Evolutionary conservation across 192 early-diverging fungal species (phyloP), one percentile per base, ranked within the genome.

Genomic region (Mortierella hygrophila): DNA sequence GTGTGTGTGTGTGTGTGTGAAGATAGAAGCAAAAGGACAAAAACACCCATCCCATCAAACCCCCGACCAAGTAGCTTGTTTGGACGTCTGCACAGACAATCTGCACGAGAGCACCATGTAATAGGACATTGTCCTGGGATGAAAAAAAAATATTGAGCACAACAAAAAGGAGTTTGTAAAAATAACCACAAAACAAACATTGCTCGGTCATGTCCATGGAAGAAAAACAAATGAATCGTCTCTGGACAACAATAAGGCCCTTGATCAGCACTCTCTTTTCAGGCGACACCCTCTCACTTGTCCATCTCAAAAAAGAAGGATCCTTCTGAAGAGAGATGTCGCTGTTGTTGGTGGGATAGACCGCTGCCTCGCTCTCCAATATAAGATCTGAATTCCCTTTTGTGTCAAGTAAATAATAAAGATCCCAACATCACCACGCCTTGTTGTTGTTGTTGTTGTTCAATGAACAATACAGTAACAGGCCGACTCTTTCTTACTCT

Each of bases 1-100:
- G 44, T 11, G 57, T 46, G 44, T 11, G 57, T 46, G 44, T 55
- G 44, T 46, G 0, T 46, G 44, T 11, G 57, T 46, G 44, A 46
- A 46, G 44, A 46, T 46, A 15, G 11, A 46, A 13, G 57, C n/a
- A 26, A 26, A 10, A 35, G 32, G 26, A 65, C n/a, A 29, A 65
- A 26, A 32, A 65, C 29, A 65, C 10, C 29, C 60, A 65, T 29
- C n/a, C n/a, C 16, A 57, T 23, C 21, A 26, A 57, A 57, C 60
- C 60, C 60, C 26, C 13, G 7, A 11, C 23, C 29, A 65, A 65
- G 60, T 65, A 65, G 60, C 60, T 65, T 65, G 60, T 65, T 65
- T 65, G 29, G 32, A 65, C 60, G 26, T 65, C 60, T 65, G 60
- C 60, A 65, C 60, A 65, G 60, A 65, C 60, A 65, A 29, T 26